Conservation (phyloP, 2,329 filamentous ascomycete genomes). For the Monosporascus ibericus region DNA sequence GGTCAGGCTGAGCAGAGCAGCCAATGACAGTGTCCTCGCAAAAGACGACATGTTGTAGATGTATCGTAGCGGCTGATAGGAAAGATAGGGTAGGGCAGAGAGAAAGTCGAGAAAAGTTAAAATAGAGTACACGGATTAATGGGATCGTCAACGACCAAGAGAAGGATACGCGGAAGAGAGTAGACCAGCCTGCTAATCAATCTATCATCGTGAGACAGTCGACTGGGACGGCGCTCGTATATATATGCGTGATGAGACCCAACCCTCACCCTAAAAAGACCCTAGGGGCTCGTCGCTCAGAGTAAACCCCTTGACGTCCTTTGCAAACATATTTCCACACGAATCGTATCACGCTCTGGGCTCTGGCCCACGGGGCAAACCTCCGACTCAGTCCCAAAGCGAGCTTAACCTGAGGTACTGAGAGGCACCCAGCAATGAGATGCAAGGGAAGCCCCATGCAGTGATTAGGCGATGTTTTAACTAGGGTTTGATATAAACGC, state of each 20-base stretch:
- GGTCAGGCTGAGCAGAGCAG: conserved; percentile 29
- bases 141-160: conserved; percentile 20
- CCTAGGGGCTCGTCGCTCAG: background rate
- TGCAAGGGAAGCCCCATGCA: too few relatives aligned
- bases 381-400: background rate
- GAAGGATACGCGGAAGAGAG: conserved; percentile 14
- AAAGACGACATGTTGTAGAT: conserved; percentile 31
- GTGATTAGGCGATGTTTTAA: background rate
- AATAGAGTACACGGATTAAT: conserved; percentile 21
- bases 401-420: background rate
- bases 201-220: background rate
- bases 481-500: background rate
- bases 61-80: conserved; percentile 23
- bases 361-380: background rate
- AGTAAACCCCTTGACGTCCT: background rate
- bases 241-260: background rate
- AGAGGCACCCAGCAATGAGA: background rate
- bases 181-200: conserved; percentile 15
- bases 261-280: background rate
- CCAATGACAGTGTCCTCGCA: conserved; percentile 26
- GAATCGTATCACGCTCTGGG: background rate
- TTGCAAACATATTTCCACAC: background rate
- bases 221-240: background rate
- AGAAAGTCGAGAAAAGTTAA: conserved; percentile 6
- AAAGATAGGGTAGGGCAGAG: conserved; percentile 21